Evolutionary conservation across 169 alveolate species (phyloP).

Genomic region (Miamiensis avidus): DNA sequence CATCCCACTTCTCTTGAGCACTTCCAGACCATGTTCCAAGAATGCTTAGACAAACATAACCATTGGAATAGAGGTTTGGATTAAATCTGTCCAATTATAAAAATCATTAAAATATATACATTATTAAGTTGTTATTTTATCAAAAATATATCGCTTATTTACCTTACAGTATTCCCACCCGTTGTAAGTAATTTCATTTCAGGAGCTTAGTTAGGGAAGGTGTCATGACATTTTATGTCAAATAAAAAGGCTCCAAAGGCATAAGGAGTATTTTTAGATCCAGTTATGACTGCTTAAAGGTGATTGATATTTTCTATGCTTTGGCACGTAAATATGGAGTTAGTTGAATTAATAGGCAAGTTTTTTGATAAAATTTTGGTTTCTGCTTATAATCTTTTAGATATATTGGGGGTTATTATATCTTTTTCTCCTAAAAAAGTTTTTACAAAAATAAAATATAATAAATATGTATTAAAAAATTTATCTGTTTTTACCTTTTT

Average conservation of each 20-base stretch:
- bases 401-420: too few species aligned
- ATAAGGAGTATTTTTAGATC: slow-evolving; percentile 60
- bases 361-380: background rate
- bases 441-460: too few species aligned
- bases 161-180: slow-evolving; percentile 71
- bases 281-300: slow-evolving; percentile 49
- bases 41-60: slow-evolving; percentile 85
- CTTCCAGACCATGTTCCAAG: slow-evolving; percentile 88
- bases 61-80: slow-evolving; percentile 86
- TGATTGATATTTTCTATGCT: slow-evolving; percentile 49
- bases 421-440: too few species aligned
- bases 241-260: slow-evolving; percentile 53
- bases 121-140: too few species aligned
- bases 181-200: slow-evolving; percentile 83
- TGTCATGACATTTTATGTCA: slow-evolving; percentile 45
- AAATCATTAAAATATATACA: too few species aligned
- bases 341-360: slow-evolving; percentile 51
- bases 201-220: slow-evolving; percentile 75
- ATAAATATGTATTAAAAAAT: too few species aligned
- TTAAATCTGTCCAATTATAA: slow-evolving; percentile 65
- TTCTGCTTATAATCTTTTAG: background rate
- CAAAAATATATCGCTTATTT: background rate
- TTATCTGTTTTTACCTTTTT: too few species aligned
- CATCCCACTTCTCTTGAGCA: slow-evolving; percentile 53
- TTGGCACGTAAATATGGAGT: slow-evolving; percentile 49